These are phyloP conservation scores for Tetramitus jugosus DNA, from an alignment of 208 protist genomes.

Conservation along the genomic window DNA sequence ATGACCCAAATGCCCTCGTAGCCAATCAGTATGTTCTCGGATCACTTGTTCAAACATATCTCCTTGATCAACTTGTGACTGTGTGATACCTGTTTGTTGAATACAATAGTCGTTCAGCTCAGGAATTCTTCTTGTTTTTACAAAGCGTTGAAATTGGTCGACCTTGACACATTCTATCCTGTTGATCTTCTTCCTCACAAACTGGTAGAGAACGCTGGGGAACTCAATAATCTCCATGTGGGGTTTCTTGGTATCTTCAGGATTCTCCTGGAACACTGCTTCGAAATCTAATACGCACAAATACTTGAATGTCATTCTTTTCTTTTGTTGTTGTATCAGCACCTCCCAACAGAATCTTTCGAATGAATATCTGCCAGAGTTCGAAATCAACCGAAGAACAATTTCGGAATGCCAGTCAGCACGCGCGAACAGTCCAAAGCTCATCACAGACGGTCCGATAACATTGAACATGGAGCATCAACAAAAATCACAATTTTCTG, in stretches of 20 bases:
- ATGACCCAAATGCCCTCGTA: background rate
- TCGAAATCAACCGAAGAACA: too few species aligned
- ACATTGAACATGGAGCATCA: too few species aligned
- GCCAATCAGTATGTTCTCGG: background rate
- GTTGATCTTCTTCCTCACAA: too few species aligned
- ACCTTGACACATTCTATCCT: background rate
- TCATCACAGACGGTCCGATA: too few species aligned
- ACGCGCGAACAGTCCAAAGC: too few species aligned
- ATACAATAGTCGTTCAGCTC: background rate
- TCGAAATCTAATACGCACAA: constrained; percentile 18
- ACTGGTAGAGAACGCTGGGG: background rate
- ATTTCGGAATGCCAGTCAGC: too few species aligned
- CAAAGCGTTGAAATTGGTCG: background rate
- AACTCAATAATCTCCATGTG: constrained; percentile 15
- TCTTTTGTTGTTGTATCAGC: too few species aligned
- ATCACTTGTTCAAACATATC: background rate
- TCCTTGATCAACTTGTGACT: background rate
- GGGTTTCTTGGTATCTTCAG: background rate
- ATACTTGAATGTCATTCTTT: background rate
- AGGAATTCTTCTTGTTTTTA: background rate
- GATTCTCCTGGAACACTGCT: background rate
- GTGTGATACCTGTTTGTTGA: background rate
- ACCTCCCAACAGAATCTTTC: too few species aligned
- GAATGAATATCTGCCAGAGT: too few species aligned
- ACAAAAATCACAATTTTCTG: too few species aligned